Percentiles rank a stretch among this genome's conserved stretches.
phyloP scores from a whole-genome alignment of 768 basidiomycete species.

The Amanita molliuscula region DNA sequence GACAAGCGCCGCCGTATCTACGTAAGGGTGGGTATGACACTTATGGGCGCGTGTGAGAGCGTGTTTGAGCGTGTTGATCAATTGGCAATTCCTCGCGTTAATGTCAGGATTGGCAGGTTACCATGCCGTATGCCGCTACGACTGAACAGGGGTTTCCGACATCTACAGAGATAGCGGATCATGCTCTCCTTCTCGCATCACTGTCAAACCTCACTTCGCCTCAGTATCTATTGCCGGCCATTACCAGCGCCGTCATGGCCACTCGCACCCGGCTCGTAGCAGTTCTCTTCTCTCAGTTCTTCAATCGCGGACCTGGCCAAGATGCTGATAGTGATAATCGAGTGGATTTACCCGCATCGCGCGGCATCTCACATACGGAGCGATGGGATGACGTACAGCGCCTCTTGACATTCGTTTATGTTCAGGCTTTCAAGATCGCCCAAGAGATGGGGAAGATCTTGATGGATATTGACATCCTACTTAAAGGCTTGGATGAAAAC shows the following conservation, averaged over 20 bases:
- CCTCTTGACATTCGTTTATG: slow-evolving; percentile 77
- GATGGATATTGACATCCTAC: slow-evolving; percentile 69
- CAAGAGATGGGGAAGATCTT: slow-evolving; percentile 58
- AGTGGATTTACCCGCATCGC: slow-evolving; percentile 14
- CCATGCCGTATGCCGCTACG: slow-evolving; percentile 1
- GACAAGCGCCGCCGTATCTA: too few relatives aligned
- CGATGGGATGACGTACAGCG: slow-evolving; percentile 63
- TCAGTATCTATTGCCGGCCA: slow-evolving; percentile 43
- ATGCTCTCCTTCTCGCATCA: slow-evolving; percentile 43
- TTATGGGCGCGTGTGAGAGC: background rate
- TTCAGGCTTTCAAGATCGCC: slow-evolving; percentile 71
- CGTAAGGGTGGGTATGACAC: background rate
- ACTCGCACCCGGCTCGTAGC: slow-evolving; percentile 46
- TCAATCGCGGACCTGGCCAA: slow-evolving; percentile 25
- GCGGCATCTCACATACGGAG: slow-evolving; percentile 30
- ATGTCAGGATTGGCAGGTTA: too few relatives aligned
- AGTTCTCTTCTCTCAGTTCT: slow-evolving; percentile 54
- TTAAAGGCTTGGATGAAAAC: slow-evolving; percentile 44
- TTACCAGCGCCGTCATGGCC: slow-evolving; percentile 36
- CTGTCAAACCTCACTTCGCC: slow-evolving; percentile 40
- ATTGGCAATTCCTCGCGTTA: too few relatives aligned
- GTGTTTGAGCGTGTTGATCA: background rate
- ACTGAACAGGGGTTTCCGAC: slow-evolving; percentile 10
- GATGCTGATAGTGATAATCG: slow-evolving; percentile 1
- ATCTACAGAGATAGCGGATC: slow-evolving; percentile 14